phyloP scores from a whole-genome alignment of 257 asterid species.

The Solanum gracilifrons region DNA sequence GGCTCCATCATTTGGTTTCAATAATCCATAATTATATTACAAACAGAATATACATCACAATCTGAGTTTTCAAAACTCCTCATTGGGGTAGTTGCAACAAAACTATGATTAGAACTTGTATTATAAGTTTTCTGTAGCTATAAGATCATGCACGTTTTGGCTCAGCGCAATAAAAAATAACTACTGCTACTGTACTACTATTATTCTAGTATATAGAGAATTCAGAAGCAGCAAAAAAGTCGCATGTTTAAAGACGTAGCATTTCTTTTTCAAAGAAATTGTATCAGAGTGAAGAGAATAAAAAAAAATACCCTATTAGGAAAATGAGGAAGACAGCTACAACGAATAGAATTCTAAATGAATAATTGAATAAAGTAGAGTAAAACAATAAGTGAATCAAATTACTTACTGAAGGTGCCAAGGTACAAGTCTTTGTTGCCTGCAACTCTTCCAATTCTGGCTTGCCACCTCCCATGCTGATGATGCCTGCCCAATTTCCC shows the following conservation, averaged over 20 bases:
- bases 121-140: not conserved
- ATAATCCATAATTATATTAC: not conserved
- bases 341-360: not conserved
- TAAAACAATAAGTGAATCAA: not conserved
- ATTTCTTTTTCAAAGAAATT: not conserved
- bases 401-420: slow-evolving; percentile 83
- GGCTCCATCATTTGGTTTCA: not conserved
- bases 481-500: slow-evolving; percentile 54
- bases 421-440: slow-evolving; percentile 98
- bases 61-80: not conserved
- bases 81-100: not conserved
- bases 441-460: slow-evolving; percentile 92
- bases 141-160: not conserved
- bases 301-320: not conserved
- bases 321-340: not conserved
- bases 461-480: slow-evolving; percentile 96
- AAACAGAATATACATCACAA: not conserved
- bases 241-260: not conserved
- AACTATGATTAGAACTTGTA: not conserved
- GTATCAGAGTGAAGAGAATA: not conserved
- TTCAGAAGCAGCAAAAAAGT: not conserved
- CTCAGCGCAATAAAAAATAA: not conserved
- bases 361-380: not conserved
- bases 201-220: not conserved
- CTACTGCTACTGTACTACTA: not conserved